A percentile compares a stretch with the other conserved stretches of the same genome.
Evolutionary conservation across 2,329 filamentous ascomycete species (phyloP).

Genomic region (Pochonia chlamydosporia): DNA sequence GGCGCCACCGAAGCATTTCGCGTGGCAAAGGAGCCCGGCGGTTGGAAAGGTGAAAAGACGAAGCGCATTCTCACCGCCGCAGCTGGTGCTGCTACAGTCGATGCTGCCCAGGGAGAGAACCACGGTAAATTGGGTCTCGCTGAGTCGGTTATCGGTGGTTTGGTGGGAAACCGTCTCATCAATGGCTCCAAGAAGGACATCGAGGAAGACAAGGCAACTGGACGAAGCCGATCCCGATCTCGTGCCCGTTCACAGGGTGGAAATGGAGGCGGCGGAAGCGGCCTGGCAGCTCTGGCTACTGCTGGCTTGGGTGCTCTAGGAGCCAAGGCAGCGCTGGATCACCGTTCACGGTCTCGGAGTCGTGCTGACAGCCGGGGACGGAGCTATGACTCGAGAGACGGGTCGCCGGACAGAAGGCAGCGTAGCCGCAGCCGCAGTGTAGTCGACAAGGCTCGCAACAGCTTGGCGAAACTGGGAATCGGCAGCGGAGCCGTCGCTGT

Average conservation of each 20-base stretch:
- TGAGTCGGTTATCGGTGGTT: slow-evolving; percentile 82
- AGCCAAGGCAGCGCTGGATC: slow-evolving; percentile 53
- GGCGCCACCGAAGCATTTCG: slow-evolving; percentile 91
- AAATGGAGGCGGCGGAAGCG: slow-evolving; percentile 37
- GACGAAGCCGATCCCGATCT: slow-evolving; percentile 65
- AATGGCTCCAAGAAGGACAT: slow-evolving; percentile 70
- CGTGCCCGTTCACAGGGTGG: slow-evolving; percentile 49
- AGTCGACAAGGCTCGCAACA: slow-evolving; percentile 56
- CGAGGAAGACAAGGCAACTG: slow-evolving; percentile 52
- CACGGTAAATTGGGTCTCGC: slow-evolving; percentile 79
- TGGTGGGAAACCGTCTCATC: slow-evolving; percentile 78
- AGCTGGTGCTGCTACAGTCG: slow-evolving; percentile 77
- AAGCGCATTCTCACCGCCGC: slow-evolving; percentile 89
- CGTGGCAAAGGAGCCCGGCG: slow-evolving; percentile 79
- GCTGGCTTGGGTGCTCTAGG: slow-evolving; percentile 56
- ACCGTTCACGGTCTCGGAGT: slow-evolving; percentile 44
- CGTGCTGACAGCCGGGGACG: slow-evolving; percentile 44
- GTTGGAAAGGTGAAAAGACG: slow-evolving; percentile 87
- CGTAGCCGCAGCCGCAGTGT: slow-evolving; percentile 58
- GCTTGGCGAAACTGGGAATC: slow-evolving; percentile 56
- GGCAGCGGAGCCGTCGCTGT: slow-evolving; percentile 38
- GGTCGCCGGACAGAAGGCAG: slow-evolving; percentile 36
- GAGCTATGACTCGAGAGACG: slow-evolving; percentile 35
- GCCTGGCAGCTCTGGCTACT: slow-evolving; percentile 58
- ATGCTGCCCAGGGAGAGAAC: slow-evolving; percentile 66